These are phyloP conservation scores for Nitzschia inconspicua DNA, from an alignment of 108 stramenopile species.

Conservation along the genomic window DNA sequence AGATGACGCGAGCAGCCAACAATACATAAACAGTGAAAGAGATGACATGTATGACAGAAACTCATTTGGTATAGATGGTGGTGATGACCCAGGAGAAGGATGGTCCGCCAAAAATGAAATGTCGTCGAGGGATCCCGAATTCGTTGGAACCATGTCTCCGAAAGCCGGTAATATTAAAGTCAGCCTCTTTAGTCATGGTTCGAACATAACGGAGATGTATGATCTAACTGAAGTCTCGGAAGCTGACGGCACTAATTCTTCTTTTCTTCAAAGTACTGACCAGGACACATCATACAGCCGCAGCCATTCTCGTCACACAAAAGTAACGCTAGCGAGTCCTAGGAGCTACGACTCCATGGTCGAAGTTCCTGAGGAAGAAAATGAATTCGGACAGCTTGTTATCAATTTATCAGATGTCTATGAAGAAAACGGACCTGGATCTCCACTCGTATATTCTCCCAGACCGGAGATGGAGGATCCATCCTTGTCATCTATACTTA, in stretches of 20 bases:
- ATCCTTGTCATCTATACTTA: too few species aligned
- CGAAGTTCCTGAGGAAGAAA: slow-evolving; percentile 17
- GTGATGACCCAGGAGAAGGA: too few species aligned
- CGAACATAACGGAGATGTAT: slow-evolving; percentile 13
- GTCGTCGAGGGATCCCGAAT: too few species aligned
- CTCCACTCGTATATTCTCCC: slow-evolving; percentile 26
- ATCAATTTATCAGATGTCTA: slow-evolving; percentile 16
- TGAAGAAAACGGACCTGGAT: slow-evolving; percentile 25
- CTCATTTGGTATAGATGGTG: too few species aligned
- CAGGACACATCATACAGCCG: background rate
- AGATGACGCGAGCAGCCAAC: background rate
- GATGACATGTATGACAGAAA: too few species aligned
- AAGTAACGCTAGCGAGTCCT: too few species aligned
- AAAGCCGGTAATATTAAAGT: slow-evolving; percentile 5
- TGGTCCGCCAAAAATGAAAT: too few species aligned
- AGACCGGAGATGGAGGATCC: background rate
- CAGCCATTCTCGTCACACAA: too few species aligned
- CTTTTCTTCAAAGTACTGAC: too few species aligned
- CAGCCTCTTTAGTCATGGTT: background rate
- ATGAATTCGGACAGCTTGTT: slow-evolving; percentile 12
- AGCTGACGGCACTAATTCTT: slow-evolving; percentile 2
- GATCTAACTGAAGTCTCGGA: slow-evolving; percentile 24
- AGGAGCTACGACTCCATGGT: background rate
- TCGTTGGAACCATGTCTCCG: too few species aligned
- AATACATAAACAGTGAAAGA: too few species aligned